phyloP scores from a whole-genome alignment of 2,329 filamentous ascomycete species.

The Fusarium tupiense region DNA sequence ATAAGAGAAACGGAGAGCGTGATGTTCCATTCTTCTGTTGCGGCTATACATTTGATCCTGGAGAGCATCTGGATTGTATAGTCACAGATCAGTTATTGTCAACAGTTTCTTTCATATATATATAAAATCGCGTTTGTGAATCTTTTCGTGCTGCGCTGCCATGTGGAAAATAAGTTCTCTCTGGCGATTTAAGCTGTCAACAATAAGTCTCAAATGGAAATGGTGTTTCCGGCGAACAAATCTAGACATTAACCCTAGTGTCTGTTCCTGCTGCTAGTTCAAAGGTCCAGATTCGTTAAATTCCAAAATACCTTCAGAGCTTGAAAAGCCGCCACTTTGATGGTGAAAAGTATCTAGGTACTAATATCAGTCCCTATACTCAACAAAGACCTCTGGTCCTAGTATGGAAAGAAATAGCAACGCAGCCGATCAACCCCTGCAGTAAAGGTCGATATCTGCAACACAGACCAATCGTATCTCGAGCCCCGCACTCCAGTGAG shows the following conservation, averaged over 20 bases:
- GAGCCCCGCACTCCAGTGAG: not conserved
- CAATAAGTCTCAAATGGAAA: too few relatives aligned
- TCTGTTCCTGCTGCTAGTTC: not conserved
- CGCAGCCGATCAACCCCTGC: not conserved
- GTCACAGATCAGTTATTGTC: not conserved
- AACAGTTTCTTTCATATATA: not conserved
- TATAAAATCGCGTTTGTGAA: rapidly evolving
- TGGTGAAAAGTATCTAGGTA: too few relatives aligned
- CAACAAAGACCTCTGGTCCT: not conserved
- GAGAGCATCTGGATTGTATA: rapidly evolving
- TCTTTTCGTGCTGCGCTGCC: not conserved
- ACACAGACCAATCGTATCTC: not conserved
- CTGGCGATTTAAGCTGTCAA: rapidly evolving
- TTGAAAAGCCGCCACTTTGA: not conserved
- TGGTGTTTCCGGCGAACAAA: rapidly evolving
- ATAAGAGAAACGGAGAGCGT: too few relatives aligned
- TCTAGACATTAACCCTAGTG: rapidly evolving
- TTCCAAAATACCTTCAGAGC: not conserved
- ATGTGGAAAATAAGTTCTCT: rapidly evolving
- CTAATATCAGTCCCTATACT: not conserved
- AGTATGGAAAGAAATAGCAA: not conserved
- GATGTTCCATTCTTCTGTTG: rapidly evolving
- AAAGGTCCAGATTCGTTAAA: rapidly evolving
- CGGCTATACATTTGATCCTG: rapidly evolving
- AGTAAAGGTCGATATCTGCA: not conserved